Evolutionary conservation across 257 asterid genomes (phyloP).

Genomic region (Galeopsis tetrahit): DNA sequence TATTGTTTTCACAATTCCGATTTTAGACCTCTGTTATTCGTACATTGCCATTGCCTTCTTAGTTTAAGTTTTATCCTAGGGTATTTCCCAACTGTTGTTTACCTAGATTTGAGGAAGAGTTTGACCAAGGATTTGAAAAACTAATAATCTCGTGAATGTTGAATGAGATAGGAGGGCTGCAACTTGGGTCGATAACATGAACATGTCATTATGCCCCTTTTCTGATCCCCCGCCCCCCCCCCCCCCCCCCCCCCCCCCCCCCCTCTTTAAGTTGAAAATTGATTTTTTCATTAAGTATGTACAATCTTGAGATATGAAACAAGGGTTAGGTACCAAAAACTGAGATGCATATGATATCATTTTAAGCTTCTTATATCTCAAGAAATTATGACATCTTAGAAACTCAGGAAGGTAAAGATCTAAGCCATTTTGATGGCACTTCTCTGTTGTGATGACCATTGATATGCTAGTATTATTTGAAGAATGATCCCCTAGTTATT

Average conservation of each 20-base stretch:
- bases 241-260: no score
- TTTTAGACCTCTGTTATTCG: constrained; percentile 7
- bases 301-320: background rate
- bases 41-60: constrained; percentile 25
- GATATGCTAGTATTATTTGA: background rate
- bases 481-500: background rate
- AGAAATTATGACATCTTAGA: background rate
- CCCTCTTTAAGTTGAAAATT: background rate
- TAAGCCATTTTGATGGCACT: constrained; percentile 13
- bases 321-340: background rate
- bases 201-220: background rate
- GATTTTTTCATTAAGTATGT: background rate
- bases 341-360: background rate
- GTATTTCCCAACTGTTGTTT: background rate
- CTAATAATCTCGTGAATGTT: background rate
- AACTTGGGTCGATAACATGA: background rate
- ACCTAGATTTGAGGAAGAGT: background rate
- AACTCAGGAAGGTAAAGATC: background rate
- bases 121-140: background rate
- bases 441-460: background rate
- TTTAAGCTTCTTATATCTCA: background rate
- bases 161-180: background rate
- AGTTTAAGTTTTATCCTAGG: background rate
- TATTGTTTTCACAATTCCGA: background rate
- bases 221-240: no score